Evolutionary conservation across 192 early-diverging fungal species (phyloP), one percentile per base, ranked within the genome.

Genomic region (Obelidium mucronatum): DNA sequence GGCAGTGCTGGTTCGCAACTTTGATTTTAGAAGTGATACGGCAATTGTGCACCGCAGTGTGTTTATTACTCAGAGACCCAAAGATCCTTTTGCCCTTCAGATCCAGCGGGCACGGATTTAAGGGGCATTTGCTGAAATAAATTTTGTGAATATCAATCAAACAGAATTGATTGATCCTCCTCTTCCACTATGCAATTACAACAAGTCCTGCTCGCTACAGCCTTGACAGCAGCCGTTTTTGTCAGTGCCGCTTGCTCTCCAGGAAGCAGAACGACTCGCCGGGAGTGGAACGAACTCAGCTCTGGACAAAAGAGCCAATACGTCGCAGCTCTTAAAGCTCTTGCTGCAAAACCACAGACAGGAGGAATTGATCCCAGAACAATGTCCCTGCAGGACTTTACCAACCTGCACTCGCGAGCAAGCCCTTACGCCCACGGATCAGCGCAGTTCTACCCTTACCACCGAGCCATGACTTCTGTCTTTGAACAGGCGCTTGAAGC

Each of bases 401-500:
- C 60, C 34, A 74, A 33, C n/a, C 26, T 39, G 60, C 37, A 59
- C 36, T 6, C 54, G 8, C 69, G 13, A 1, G 55, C 35, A 8
- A 17, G 24, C 3, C 69, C 53, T 8, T 58, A 36, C 34, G 31
- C 52, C 52, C 69, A 72, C 54, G 69, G 69, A 39, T 54, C 37
- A 4, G 72, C 56, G 1, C 24, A 60, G 40, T 74, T 74, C 56
- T 63, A 74, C 40, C 72, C 59, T 30, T 63, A 63, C 60, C 72
- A 74, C 59, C 72, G 72, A 15, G 72, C 72, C 34, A 74, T 74
- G 72, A 40, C 62, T 56, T 63, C 11, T 3, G 8, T 17, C 13
- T 74, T 74, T 62, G 72, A 74, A 30, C 59, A 74, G 31, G 72
- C 58, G 11, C 15, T 74, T 35, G 34, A 74, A 58, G 22, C 48